Conservation (phyloP, 73 alveolate genomes). For the Paramecium sonneborni region DNA sequence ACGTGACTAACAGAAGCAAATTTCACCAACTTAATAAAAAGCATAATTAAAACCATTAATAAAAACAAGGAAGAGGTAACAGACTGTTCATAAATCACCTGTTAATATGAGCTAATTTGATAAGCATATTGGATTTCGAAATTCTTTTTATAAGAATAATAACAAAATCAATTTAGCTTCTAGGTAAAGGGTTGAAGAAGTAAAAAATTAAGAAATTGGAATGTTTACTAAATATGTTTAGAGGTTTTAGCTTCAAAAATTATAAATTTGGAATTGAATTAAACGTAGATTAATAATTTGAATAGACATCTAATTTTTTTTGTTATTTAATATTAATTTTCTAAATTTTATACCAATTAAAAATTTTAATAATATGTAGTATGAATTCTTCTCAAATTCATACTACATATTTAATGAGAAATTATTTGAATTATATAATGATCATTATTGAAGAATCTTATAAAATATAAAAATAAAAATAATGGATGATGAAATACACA, state of each 20-base stretch:
- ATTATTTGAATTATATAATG: constrained; percentile 27
- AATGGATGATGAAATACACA: constrained; percentile 30
- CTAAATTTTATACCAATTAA: neutral
- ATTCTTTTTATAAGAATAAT: constrained; percentile 36
- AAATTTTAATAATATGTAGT: neutral
- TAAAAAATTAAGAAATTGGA: constrained; percentile 10
- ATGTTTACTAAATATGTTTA: neutral
- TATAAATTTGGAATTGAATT: constrained; percentile 23
- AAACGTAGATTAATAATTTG: neutral
- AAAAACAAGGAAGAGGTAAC: neutral
- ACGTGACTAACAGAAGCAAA: neutral
- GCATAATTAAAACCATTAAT: neutral
- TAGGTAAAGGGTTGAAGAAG: constrained; percentile 10
- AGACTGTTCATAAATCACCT: constrained; percentile 26
- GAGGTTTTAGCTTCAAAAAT: neutral
- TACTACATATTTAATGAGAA: neutral
- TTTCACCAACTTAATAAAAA: neutral
- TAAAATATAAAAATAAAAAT: neutral
- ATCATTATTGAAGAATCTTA: constrained; percentile 44
- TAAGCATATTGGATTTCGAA: constrained; percentile 39
- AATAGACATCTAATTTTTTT: neutral
- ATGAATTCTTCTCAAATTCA: neutral
- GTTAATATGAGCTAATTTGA: constrained; percentile 20
- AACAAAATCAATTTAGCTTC: constrained; percentile 8
- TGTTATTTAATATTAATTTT: neutral